A percentile compares a stretch with the other conserved stretches of the same genome.
These are phyloP conservation scores for Somion occarium DNA, from an alignment of 1,284 basidiomycete genomes.

Conservation along the genomic window DNA sequence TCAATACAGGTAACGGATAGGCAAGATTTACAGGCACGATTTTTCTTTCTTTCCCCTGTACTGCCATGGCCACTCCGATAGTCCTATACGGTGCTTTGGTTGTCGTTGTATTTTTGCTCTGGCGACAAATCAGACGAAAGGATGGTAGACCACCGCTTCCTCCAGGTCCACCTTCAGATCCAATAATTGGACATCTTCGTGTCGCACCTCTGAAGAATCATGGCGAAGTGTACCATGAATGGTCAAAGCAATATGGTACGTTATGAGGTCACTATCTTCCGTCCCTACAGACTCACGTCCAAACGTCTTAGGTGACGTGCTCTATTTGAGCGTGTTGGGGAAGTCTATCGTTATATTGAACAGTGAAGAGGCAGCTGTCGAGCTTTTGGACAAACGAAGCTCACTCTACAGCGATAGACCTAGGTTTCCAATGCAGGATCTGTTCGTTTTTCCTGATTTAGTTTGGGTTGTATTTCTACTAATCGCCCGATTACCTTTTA, in stretches of 20 bases:
- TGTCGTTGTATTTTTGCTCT: background rate
- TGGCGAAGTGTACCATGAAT: conserved; percentile 7
- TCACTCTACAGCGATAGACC: conserved; percentile 8
- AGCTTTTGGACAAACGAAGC: conserved; percentile 9
- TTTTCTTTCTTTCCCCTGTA: too few species aligned
- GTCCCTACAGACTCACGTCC: background rate
- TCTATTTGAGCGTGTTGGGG: conserved; percentile 10
- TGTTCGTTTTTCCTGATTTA: conserved; percentile 1
- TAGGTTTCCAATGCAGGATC: conserved; percentile 4
- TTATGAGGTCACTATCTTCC: background rate
- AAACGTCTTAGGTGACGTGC: conserved; percentile 12
- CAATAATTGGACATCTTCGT: conserved; percentile 10
- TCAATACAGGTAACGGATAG: too few species aligned
- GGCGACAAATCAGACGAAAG: background rate
- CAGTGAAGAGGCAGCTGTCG: conserved; percentile 1
- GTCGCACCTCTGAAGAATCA: conserved; percentile 4
- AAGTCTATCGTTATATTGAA: conserved; percentile 14
- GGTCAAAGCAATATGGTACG: conserved; percentile 10
- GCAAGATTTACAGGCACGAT: too few species aligned
- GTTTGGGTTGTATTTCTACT: background rate
- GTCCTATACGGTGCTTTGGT: background rate
- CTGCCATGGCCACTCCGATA: background rate
- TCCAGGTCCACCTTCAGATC: conserved; percentile 8
- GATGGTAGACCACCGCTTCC: conserved; percentile 2
- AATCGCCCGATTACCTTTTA: conserved; percentile 14